Conservation (phyloP, 2,329 filamentous ascomycete species). For the Diaporthe velutina region DNA sequence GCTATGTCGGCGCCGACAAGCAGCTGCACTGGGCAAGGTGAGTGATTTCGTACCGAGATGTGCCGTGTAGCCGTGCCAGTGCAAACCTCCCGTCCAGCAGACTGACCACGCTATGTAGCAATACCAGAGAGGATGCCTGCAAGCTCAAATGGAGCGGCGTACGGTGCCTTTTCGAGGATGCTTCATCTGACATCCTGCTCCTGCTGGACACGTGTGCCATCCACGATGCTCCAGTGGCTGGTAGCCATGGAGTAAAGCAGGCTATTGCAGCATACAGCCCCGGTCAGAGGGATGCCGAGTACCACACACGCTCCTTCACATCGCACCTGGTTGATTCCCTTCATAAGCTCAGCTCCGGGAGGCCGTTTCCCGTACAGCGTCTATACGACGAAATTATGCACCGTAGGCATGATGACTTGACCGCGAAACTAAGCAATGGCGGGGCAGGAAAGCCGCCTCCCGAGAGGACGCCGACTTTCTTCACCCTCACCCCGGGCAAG, state of each 20-base stretch:
- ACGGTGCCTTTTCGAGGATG: constrained; percentile 72
- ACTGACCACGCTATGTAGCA: constrained; percentile 56
- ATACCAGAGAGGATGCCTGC: constrained; percentile 68
- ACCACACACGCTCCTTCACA: constrained; percentile 68
- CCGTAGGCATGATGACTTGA: constrained; percentile 58
- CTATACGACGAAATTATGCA: constrained; percentile 68
- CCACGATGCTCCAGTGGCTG: constrained; percentile 63
- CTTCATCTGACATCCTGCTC: constrained; percentile 72
- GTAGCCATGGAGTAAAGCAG: constrained; percentile 71
- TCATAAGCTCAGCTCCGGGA: constrained; percentile 62
- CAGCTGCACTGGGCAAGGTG: constrained; percentile 78
- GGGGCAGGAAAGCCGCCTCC: constrained; percentile 54
- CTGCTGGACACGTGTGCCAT: constrained; percentile 72
- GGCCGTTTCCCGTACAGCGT: constrained; percentile 68
- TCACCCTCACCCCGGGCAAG: constrained; percentile 68
- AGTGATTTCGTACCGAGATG: constrained; percentile 48
- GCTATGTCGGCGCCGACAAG: constrained; percentile 69
- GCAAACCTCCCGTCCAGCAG: constrained; percentile 31
- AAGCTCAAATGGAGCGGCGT: constrained; percentile 75
- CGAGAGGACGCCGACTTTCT: constrained; percentile 62
- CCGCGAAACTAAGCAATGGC: constrained; percentile 61
- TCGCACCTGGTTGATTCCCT: constrained; percentile 69
- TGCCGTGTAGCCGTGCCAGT: not conserved
- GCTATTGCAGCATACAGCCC: constrained; percentile 71
- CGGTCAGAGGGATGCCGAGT: constrained; percentile 61